Percentiles rank a stretch among this genome's conserved stretches.
phyloP scores from a whole-genome alignment of 352 stramenopile genomes.

The Peronospora belbahrii region DNA sequence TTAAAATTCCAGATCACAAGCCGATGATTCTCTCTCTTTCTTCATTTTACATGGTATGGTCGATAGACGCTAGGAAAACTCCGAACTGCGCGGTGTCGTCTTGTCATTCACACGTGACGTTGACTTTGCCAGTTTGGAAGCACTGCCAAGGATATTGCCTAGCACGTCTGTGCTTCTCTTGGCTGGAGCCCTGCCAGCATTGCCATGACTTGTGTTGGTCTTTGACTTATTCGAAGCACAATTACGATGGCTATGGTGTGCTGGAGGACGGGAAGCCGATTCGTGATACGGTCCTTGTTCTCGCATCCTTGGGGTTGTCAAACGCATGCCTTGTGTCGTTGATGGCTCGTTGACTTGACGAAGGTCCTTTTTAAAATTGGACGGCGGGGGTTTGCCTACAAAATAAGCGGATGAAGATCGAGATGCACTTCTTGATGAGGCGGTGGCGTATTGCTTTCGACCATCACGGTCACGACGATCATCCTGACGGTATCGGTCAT shows the following conservation, averaged over 20 bases:
- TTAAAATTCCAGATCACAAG: no score
- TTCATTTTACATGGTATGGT: no score
- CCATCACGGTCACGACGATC: slow-evolving; percentile 13
- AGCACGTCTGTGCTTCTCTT: slow-evolving; percentile 33
- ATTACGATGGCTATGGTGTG: slow-evolving; percentile 6
- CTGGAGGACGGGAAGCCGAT: slow-evolving; percentile 9
- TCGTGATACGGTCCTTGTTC: slow-evolving; percentile 18
- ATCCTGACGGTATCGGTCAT: slow-evolving; percentile 4
- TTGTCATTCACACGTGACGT: slow-evolving; percentile 62
- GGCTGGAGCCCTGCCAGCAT: slow-evolving; percentile 1
- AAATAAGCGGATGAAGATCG: slow-evolving; percentile 4
- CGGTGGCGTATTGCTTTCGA: not conserved
- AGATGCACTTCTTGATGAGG: slow-evolving; percentile 5
- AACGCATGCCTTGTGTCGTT: slow-evolving; percentile 8
- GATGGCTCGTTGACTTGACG: slow-evolving; percentile 42
- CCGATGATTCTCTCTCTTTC: no score
- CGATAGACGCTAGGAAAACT: slow-evolving; percentile 48
- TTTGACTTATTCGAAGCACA: slow-evolving; percentile 12
- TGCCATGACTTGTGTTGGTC: slow-evolving; percentile 6
- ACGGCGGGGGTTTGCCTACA: slow-evolving; percentile 13
- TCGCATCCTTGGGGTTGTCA: slow-evolving; percentile 9
- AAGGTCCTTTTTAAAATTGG: slow-evolving; percentile 50
- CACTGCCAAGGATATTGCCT: slow-evolving; percentile 57
- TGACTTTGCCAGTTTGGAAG: slow-evolving; percentile 50
- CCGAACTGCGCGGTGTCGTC: slow-evolving; percentile 27